Conservation (phyloP, 257 asterid genomes). For the Buddleja alternifolia region DNA sequence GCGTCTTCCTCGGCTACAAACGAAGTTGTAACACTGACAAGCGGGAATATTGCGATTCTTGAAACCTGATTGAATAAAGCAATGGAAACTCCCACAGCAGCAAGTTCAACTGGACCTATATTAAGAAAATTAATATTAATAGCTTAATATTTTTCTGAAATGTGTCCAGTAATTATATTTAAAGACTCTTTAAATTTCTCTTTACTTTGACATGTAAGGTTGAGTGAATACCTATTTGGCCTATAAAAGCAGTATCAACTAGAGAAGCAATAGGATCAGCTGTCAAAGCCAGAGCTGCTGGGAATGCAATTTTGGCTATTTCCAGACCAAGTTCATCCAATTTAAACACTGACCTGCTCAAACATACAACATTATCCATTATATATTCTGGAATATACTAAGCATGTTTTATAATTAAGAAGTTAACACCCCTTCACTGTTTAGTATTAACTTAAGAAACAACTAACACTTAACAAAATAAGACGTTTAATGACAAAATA, state of each 20-base stretch:
- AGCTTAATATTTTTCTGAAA: background rate
- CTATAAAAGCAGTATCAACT: constrained; percentile 78
- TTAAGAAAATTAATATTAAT: background rate
- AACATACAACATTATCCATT: background rate
- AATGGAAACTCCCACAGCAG: constrained; percentile 77
- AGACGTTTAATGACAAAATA: no score
- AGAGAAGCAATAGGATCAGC: constrained; percentile 94
- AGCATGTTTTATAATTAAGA: no score
- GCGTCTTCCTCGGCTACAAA: constrained; percentile 76
- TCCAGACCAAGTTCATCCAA: constrained; percentile 72
- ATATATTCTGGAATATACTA: no score
- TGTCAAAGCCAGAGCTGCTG: constrained; percentile 78
- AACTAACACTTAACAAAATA: no score
- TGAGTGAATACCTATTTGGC: constrained; percentile 74
- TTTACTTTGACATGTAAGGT: no score
- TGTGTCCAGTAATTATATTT: no score
- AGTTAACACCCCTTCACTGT: no score
- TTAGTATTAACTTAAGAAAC: no score
- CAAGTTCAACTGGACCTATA: constrained; percentile 69
- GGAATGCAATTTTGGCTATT: constrained; percentile 64
- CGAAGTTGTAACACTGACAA: constrained; percentile 72
- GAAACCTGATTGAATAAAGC: constrained; percentile 78
- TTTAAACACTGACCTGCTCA: constrained; percentile 56
- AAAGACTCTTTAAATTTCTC: no score
- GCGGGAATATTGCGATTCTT: constrained; percentile 67